Conservation (phyloP, 2,329 filamentous ascomycete genomes). For the Penicillium sp. region DNA sequence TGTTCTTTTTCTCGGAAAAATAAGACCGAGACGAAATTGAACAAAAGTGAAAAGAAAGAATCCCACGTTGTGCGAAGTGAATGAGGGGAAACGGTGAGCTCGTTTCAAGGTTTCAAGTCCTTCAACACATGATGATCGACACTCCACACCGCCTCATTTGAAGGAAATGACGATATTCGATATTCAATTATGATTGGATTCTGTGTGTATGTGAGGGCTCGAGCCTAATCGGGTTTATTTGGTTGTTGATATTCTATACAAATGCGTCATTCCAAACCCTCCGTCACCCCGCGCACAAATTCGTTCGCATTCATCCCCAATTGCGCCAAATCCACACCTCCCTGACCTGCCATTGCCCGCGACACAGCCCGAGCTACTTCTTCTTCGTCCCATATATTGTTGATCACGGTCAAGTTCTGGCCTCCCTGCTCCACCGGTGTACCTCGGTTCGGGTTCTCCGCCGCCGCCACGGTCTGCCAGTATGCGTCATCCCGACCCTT, state of each 20-base stretch:
- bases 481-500: constrained; percentile 64
- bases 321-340: constrained; percentile 40
- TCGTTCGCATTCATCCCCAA: constrained; percentile 41
- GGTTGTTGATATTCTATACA: background rate
- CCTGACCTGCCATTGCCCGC: constrained; percentile 67
- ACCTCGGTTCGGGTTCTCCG: constrained; percentile 56
- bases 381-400: constrained; percentile 65
- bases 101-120: constrained; percentile 20
- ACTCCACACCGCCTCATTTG: constrained; percentile 21
- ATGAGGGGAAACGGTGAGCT: constrained; percentile 16
- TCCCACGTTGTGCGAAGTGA: constrained; percentile 7
- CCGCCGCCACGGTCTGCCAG: constrained; percentile 57
- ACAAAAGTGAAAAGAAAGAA: background rate
- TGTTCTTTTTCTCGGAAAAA: constrained; percentile 1
- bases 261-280: constrained; percentile 32
- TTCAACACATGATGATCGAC: constrained; percentile 16
- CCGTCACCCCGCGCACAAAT: constrained; percentile 44
- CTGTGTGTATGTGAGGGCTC: background rate
- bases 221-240: background rate
- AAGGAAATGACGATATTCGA: background rate
- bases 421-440: constrained; percentile 53
- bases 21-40: background rate
- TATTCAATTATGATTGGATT: background rate
- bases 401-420: constrained; percentile 58
- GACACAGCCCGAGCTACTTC: constrained; percentile 61